A percentile compares a stretch with the other conserved stretches of the same genome.
These are phyloP conservation scores for Xylariaceae sp. DNA, from an alignment of 2,329 filamentous ascomycete genomes.

Conservation along the genomic window DNA sequence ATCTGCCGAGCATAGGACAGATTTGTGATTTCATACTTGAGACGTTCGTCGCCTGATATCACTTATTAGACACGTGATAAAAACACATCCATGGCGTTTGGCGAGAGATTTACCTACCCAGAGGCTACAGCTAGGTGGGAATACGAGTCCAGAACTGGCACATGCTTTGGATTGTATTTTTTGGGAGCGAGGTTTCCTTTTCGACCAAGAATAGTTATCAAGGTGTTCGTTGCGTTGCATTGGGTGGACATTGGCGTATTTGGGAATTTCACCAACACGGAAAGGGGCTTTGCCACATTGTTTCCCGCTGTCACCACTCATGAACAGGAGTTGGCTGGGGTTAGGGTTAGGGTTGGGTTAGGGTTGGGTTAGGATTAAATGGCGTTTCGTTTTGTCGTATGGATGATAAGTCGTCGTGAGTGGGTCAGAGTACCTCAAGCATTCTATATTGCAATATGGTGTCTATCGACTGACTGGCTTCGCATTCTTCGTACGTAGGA, in stretches of 20 bases:
- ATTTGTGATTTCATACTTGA: constrained; percentile 31
- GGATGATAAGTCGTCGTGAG: too few species aligned
- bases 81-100: constrained; percentile 3
- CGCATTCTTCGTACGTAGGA: too few species aligned
- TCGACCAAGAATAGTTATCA: too few species aligned
- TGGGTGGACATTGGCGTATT: constrained; percentile 9
- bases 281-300: neutral
- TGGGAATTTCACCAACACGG: neutral
- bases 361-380: too few species aligned
- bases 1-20: constrained; percentile 27
- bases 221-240: constrained; percentile 5
- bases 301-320: neutral
- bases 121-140: neutral
- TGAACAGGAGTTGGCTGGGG: neutral
- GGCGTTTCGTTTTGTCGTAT: too few species aligned
- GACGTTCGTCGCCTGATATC: constrained; percentile 26
- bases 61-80: neutral
- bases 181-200: too few species aligned
- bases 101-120: neutral
- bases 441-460: too few species aligned
- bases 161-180: too few species aligned
- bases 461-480: too few species aligned
- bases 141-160: neutral
- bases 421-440: too few species aligned
- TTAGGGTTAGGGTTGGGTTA: too few species aligned